A percentile compares a stretch with the other conserved stretches of the same genome.
These are phyloP conservation scores for Schwanniomyces sp. DNA, from an alignment of 805 yeast genomes.

Conservation along the genomic window DNA sequence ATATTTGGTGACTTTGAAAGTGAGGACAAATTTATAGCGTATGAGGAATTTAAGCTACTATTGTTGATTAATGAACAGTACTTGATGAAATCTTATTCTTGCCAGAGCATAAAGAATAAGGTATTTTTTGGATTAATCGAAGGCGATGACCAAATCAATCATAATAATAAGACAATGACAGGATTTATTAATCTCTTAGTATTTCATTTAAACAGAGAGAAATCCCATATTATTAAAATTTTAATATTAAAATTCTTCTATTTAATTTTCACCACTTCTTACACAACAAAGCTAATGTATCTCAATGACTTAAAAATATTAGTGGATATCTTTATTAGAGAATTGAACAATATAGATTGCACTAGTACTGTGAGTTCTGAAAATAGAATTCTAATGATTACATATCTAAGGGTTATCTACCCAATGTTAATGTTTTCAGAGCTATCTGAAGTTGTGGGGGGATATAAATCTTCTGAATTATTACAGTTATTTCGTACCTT, in stretches of 20 bases:
- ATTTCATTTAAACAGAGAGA: slow-evolving; percentile 70
- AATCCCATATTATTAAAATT: slow-evolving; percentile 68
- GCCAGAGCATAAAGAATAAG: slow-evolving; percentile 35
- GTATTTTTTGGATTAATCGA: slow-evolving; percentile 56
- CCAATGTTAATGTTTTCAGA: slow-evolving; percentile 72
- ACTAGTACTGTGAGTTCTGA: slow-evolving; percentile 57
- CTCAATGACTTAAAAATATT: slow-evolving; percentile 82
- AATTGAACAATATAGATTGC: slow-evolving; percentile 65
- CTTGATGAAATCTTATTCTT: slow-evolving; percentile 56
- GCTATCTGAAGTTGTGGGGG: slow-evolving; percentile 44
- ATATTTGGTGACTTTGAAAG: slow-evolving; percentile 45
- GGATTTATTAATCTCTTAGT: slow-evolving; percentile 64
- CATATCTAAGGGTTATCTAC: slow-evolving; percentile 67
- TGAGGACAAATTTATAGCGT: slow-evolving; percentile 51
- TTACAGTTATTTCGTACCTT: slow-evolving; percentile 51
- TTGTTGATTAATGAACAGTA: slow-evolving; percentile 85
- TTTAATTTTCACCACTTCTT: slow-evolving; percentile 64
- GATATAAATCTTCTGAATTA: slow-evolving; percentile 60
- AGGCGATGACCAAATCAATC: slow-evolving; percentile 28
- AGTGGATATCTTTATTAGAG: slow-evolving; percentile 79
- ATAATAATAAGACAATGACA: slow-evolving; percentile 39
- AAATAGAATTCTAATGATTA: slow-evolving; percentile 47
- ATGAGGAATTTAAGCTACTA: slow-evolving; percentile 67
- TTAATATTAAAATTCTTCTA: slow-evolving; percentile 78
- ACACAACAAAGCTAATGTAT: slow-evolving; percentile 68